Conservation (phyloP, 1,284 basidiomycete genomes). For the Mycosarcoma maydis region DNA sequence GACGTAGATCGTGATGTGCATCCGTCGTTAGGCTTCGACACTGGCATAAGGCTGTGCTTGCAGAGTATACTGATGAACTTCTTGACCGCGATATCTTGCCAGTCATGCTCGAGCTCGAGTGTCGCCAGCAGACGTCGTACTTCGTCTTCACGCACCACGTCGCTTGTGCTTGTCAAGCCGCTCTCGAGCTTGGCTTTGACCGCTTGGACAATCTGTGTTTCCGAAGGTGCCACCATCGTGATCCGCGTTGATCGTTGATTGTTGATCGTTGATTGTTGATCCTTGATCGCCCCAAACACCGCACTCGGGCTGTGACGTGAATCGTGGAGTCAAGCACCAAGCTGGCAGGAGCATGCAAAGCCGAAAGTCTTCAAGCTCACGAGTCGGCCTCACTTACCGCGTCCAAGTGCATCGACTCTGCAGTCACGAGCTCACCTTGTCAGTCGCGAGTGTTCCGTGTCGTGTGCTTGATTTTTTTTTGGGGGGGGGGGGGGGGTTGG, state of each 20-base stretch:
- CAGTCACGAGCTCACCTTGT: too few species aligned
- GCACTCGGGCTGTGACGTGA: too few species aligned
- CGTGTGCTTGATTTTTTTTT: not conserved
- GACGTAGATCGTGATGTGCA: too few species aligned
- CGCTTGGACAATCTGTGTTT: conserved; percentile 33
- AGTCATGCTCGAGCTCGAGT: conserved; percentile 50
- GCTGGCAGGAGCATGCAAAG: too few species aligned
- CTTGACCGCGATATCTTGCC: conserved; percentile 41
- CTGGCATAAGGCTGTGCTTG: conserved; percentile 24
- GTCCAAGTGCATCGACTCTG: too few species aligned
- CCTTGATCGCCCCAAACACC: too few species aligned
- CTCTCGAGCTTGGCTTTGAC: conserved; percentile 9
- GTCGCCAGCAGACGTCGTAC: conserved; percentile 37
- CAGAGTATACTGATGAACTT: conserved; percentile 32
- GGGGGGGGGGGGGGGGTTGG: too few species aligned
- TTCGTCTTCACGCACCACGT: conserved; percentile 6
- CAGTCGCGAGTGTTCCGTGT: not conserved
- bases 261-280: too few species aligned
- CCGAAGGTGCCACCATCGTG: conserved; percentile 31
- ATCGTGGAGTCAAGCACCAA: too few species aligned
- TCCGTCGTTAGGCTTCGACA: not conserved
- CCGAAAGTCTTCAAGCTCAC: too few species aligned
- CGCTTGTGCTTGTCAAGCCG: not conserved
- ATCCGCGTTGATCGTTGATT: too few species aligned
- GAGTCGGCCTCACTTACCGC: too few species aligned